Evolutionary conservation across 192 early-diverging fungal species (phyloP).

Genomic region (Coemansia sp.): DNA sequence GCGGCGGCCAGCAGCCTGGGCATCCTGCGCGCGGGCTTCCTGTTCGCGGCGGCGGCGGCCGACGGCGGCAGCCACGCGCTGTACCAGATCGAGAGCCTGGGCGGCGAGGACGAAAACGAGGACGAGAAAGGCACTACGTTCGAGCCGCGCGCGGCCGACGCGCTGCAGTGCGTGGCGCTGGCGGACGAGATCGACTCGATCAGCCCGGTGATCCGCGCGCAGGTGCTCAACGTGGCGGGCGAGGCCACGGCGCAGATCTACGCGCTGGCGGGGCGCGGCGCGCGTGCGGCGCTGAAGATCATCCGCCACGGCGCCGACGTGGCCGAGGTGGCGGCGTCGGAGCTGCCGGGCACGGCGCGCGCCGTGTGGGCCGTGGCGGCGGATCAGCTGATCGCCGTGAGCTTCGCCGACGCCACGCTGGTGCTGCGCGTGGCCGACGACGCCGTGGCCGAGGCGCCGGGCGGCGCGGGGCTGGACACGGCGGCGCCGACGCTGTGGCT

Average conservation of each 20-base stretch:
- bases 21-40: conserved; percentile 88
- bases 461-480: conserved; percentile 83
- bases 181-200: conserved; percentile 89
- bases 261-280: conserved; percentile 77
- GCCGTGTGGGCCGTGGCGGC: conserved; percentile 80
- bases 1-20: conserved; percentile 73
- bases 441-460: conserved; percentile 89
- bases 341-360: conserved; percentile 88
- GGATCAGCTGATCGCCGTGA: conserved; percentile 87
- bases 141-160: conserved; percentile 61
- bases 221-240: conserved; percentile 75
- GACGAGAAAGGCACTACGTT: conserved; percentile 52
- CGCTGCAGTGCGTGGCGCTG: conserved; percentile 76
- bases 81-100: conserved; percentile 91
- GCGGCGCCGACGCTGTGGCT: conserved; percentile 81
- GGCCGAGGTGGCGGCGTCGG: conserved; percentile 85
- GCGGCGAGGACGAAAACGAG: conserved; percentile 63
- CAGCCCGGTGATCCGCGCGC: conserved; percentile 75
- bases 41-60: conserved; percentile 81
- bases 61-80: conserved; percentile 93
- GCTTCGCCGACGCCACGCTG: conserved; percentile 88
- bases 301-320: conserved; percentile 90
- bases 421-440: conserved; percentile 91
- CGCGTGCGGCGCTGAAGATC: conserved; percentile 77
- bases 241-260: conserved; percentile 96